Base-by-base conservation (phyloP, 2,329 filamentous ascomycete species). In the Alternaria ethzedia region DNA sequence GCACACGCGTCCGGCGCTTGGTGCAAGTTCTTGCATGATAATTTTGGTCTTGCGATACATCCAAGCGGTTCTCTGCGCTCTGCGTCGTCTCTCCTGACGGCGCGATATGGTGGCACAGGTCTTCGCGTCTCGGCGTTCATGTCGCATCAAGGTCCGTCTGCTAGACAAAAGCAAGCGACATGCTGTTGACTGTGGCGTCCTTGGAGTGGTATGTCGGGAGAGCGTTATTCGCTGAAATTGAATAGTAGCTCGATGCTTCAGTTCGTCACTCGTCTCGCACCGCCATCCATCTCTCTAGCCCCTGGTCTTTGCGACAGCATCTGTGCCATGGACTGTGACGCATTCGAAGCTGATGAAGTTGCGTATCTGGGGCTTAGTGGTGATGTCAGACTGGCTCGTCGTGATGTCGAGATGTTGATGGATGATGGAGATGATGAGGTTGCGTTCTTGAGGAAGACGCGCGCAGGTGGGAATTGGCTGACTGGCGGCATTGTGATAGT, bases 401-500 rank as follows among this genome's bases (percentile, higher is more conserved):
- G 47, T 7, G 58, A 49, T 13, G 62, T 23, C 15, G 59, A 44
- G 21, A 45, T 54, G 20, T 56, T 51, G 17, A 61, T 61, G 49
- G 64, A 43, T 9, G 57, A 58, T 50, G 67, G 50, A 21, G 66
- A 50, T 6, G 56, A 46, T 6, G 56, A 46, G 11, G 59, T 20
- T 20, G 64, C 54, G 6, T 61, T 66, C 55, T 77, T 75, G 57
- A 77, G 63, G 57, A 75, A 77, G 65, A 76, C 73, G 20, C 75
- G 70, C 6, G 75, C 75, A 11, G 75, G 74, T 13, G 75, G 75
- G 59, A 77, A 75, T 69, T 76, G 73, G 64, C 73, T 75, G 61
- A 77, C 67, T 58, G 75, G 66, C 70, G 75, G 75, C 75, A 77
- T 77, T 51, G 32, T 63, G 47, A 26, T 43, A 6, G 56, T 43